These are phyloP conservation scores for Phytophthora aleatoria DNA, from an alignment of 352 stramenopile genomes.

Conservation along the genomic window DNA sequence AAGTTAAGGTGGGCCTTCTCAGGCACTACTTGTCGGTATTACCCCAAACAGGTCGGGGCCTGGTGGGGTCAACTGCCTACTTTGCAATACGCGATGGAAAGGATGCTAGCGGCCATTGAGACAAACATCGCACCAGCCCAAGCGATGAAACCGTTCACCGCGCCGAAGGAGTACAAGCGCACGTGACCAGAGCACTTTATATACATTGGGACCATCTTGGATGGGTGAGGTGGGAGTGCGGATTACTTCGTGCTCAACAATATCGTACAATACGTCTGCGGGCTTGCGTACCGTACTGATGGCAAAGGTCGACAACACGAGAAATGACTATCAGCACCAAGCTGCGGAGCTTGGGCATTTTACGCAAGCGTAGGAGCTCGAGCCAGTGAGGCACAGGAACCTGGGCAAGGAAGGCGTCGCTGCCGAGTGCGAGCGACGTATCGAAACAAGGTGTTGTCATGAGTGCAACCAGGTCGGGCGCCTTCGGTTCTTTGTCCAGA, in stretches of 20 bases:
- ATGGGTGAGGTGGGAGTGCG: not conserved
- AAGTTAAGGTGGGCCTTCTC: constrained; percentile 9
- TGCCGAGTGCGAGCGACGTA: not conserved
- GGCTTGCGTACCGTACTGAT: constrained; percentile 7
- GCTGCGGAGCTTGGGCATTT: too few relatives aligned
- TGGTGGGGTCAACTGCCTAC: constrained; percentile 1
- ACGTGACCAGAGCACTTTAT: not conserved
- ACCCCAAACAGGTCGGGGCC: constrained; percentile 7
- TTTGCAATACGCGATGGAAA: constrained; percentile 8
- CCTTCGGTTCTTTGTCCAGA: too few relatives aligned
- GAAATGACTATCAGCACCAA: too few relatives aligned
- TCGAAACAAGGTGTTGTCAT: not conserved
- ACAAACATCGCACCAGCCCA: not conserved
- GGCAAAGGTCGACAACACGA: not conserved
- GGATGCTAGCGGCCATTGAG: not conserved
- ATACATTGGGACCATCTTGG: not conserved
- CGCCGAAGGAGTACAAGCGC: not conserved
- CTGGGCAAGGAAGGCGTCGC: not conserved
- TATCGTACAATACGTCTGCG: not conserved
- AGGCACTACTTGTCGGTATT: constrained; percentile 4
- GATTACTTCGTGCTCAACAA: not conserved
- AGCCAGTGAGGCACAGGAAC: not conserved
- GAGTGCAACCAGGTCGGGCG: not conserved
- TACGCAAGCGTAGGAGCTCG: too few relatives aligned
- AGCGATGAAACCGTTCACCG: not conserved